Evolutionary conservation across 106 monocot species (phyloP).

Genomic region (Amphibolis antarctica): DNA sequence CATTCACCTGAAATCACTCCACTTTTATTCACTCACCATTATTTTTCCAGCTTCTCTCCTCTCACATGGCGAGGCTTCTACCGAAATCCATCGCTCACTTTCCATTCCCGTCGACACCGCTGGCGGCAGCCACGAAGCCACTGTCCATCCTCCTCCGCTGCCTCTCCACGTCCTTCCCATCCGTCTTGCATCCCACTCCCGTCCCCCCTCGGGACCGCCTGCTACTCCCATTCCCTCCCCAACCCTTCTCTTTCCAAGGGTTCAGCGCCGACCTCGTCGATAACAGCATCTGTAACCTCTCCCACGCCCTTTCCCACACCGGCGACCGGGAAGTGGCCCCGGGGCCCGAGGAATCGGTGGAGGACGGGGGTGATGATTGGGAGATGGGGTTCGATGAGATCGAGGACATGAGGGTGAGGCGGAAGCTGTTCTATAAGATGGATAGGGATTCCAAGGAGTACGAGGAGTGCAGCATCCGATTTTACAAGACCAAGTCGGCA

Average conservation of each 20-base stretch:
- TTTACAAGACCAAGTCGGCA: conserved; percentile 19
- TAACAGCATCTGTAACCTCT: conserved; percentile 11
- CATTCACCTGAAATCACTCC: too few species aligned
- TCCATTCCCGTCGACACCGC: too few species aligned
- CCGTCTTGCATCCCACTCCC: neutral
- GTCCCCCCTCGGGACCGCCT: neutral
- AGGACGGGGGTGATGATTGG: neutral
- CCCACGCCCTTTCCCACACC: too few species aligned
- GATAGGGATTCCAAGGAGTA: conserved; percentile 61
- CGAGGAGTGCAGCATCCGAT: conserved; percentile 46
- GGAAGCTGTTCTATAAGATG: conserved; percentile 64
- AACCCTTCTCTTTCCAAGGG: neutral
- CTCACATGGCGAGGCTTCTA: neutral
- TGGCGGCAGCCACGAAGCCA: neutral
- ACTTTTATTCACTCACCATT: too few species aligned
- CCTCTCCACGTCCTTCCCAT: neutral
- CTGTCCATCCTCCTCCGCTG: neutral
- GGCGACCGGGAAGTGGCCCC: neutral
- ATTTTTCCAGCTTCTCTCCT: too few species aligned
- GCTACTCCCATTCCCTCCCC: too few species aligned
- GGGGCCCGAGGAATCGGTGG: conserved; percentile 5
- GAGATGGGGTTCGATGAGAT: conserved; percentile 43
- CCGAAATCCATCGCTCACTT: neutral
- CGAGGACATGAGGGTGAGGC: conserved; percentile 48
- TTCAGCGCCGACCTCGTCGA: conserved; percentile 41